Conservation (phyloP, 306 rosid genomes). For the Arachis hypogaea region DNA sequence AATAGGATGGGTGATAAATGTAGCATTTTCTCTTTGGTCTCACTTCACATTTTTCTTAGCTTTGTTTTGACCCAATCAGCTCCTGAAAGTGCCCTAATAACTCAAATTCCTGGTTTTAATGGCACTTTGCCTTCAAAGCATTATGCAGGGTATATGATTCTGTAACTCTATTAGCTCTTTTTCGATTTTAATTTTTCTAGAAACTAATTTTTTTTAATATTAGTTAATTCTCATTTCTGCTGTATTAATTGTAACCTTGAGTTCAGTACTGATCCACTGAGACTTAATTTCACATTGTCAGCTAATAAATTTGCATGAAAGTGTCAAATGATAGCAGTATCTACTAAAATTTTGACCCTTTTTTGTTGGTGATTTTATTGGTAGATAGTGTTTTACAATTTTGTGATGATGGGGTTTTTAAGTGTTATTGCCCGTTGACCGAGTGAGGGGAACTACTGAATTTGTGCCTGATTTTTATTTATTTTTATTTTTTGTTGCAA, state of each 20-base stretch:
- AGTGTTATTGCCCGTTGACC: not conserved
- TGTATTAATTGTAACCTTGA: too few species aligned
- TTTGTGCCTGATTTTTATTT: not conserved
- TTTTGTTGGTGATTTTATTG: too few species aligned
- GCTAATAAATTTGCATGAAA: too few species aligned
- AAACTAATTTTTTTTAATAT: not conserved
- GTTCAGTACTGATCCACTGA: too few species aligned
- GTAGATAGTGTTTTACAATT: too few species aligned
- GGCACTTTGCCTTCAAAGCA: conserved; percentile 48
- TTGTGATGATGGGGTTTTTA: too few species aligned
- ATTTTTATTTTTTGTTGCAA: not conserved
- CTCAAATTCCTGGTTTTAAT: conserved; percentile 48
- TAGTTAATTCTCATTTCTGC: not conserved
- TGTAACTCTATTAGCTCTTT: not conserved
- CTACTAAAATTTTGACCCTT: too few species aligned
- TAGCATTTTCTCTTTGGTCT: conserved; percentile 5
- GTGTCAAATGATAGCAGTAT: too few species aligned
- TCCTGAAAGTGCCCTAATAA: conserved; percentile 40
- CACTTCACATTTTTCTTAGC: conserved; percentile 36
- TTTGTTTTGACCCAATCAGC: conserved; percentile 40
- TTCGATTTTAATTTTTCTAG: not conserved
- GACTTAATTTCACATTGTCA: too few species aligned
- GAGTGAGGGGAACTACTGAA: too few species aligned
- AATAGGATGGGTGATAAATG: conserved; percentile 24
- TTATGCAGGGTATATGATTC: conserved; percentile 45